These are phyloP conservation scores for Leccinum variabile DNA, from an alignment of 1,284 basidiomycete genomes.

Conservation along the genomic window DNA sequence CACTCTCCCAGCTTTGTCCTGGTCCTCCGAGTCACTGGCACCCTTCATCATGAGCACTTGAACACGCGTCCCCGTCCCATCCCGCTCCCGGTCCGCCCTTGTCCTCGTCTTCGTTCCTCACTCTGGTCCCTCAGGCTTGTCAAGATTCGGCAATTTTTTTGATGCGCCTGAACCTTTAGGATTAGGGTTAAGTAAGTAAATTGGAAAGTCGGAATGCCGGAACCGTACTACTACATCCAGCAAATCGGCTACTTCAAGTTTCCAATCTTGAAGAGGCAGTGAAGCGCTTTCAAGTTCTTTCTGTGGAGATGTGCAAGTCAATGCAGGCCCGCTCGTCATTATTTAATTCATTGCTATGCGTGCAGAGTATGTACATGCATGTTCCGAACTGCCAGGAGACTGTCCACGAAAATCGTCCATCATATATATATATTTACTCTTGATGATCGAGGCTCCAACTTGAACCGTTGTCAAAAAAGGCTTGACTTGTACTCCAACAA, in stretches of 20 bases:
- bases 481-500: conserved; percentile 46
- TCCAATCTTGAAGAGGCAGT: background rate
- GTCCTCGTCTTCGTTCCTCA: too few species aligned
- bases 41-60: too few species aligned
- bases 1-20: too few species aligned
- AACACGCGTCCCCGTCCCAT: too few species aligned
- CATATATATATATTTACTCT: background rate
- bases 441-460: background rate
- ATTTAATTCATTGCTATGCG: background rate
- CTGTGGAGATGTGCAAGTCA: background rate
- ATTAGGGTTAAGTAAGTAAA: too few species aligned
- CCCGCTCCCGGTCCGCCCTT: too few species aligned
- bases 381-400: background rate
- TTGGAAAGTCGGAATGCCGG: background rate
- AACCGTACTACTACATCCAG: background rate
- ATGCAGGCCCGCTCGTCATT: background rate
- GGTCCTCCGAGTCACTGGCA: too few species aligned
- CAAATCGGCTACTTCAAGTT: background rate
- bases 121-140: too few species aligned
- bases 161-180: too few species aligned
- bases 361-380: background rate
- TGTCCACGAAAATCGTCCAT: background rate
- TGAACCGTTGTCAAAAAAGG: too few species aligned
- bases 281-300: too few species aligned
- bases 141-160: too few species aligned